phyloP scores from a whole-genome alignment of 1,284 basidiomycete genomes.

The Cerrena zonata region DNA sequence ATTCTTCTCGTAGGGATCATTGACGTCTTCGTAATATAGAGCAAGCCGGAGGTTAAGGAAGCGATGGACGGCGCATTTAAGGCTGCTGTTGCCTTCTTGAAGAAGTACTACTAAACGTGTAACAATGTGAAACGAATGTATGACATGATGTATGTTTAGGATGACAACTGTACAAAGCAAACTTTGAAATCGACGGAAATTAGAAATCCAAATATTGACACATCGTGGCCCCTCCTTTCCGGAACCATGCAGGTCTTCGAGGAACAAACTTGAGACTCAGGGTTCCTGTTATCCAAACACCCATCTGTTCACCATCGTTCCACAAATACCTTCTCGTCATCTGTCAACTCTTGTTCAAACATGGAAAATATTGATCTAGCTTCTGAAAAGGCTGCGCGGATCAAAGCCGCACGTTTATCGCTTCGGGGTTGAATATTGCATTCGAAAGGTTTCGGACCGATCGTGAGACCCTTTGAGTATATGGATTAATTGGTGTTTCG shows the following conservation, averaged over 20 bases:
- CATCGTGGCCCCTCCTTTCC: too few species aligned
- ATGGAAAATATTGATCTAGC: slow-evolving; percentile 1
- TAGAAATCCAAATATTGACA: too few species aligned
- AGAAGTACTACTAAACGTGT: slow-evolving; percentile 17
- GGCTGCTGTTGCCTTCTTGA: slow-evolving; percentile 29
- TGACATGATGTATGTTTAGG: not conserved
- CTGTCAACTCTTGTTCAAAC: slow-evolving; percentile 9
- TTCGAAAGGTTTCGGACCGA: slow-evolving; percentile 7
- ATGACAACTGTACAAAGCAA: not conserved
- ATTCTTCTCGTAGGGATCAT: not conserved
- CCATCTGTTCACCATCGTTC: slow-evolving; percentile 6
- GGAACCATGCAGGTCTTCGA: too few species aligned
- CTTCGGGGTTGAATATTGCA: slow-evolving; percentile 8
- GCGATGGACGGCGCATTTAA: slow-evolving; percentile 37
- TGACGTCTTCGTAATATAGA: not conserved
- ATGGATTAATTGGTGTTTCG: not conserved
- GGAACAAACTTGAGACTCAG: too few species aligned
- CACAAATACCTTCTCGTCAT: slow-evolving; percentile 1
- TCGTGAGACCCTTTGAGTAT: not conserved
- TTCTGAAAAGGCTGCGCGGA: slow-evolving; percentile 2
- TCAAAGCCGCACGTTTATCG: slow-evolving; percentile 4
- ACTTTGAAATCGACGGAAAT: too few species aligned
- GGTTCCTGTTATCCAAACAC: too few species aligned
- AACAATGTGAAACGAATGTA: too few species aligned
- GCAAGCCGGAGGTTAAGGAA: slow-evolving; percentile 12